Evolutionary conservation across 768 basidiomycete genomes (phyloP).

Genomic region (Naganishia onofrii): DNA sequence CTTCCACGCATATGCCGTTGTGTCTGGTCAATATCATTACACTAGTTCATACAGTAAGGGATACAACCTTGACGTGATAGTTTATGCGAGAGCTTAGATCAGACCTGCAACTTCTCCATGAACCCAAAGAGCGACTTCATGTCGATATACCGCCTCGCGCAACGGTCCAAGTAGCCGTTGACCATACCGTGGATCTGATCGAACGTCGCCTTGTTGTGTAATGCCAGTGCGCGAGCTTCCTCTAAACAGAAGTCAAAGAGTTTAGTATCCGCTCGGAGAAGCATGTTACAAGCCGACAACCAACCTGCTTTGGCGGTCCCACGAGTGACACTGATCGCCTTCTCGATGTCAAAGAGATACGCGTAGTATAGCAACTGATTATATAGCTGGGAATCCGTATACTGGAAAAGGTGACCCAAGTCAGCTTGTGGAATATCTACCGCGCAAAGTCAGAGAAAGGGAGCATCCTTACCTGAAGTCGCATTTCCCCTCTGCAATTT

Average conservation of each 20-base stretch:
- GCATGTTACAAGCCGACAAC: conserved; percentile 34
- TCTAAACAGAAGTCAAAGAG: conserved; percentile 54
- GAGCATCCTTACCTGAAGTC: conserved; percentile 65
- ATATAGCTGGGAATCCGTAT: conserved; percentile 78
- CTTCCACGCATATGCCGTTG: too few relatives aligned
- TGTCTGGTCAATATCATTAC: too few relatives aligned
- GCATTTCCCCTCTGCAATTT: conserved; percentile 68
- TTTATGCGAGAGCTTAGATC: not conserved
- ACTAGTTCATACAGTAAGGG: not conserved
- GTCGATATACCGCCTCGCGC: conserved; percentile 86
- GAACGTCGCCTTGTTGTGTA: conserved; percentile 60
- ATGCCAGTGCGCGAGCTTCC: conserved; percentile 58
- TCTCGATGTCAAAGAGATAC: conserved; percentile 72
- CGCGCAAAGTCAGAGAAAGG: not conserved
- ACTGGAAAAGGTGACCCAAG: conserved; percentile 56
- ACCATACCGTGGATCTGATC: conserved; percentile 61
- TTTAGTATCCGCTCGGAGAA: not conserved
- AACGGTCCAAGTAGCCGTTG: conserved; percentile 77
- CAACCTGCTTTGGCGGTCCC: conserved; percentile 54
- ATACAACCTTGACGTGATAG: conserved; percentile 12
- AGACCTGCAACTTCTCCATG: conserved; percentile 56
- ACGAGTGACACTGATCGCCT: conserved; percentile 59
- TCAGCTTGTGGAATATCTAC: not conserved
- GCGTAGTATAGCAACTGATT: conserved; percentile 82
- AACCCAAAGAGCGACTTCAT: conserved; percentile 75